Percentiles rank a stretch among this genome's conserved stretches.
phyloP scores from a whole-genome alignment of 805 yeast genomes.

The Lachancea waltii region DNA sequence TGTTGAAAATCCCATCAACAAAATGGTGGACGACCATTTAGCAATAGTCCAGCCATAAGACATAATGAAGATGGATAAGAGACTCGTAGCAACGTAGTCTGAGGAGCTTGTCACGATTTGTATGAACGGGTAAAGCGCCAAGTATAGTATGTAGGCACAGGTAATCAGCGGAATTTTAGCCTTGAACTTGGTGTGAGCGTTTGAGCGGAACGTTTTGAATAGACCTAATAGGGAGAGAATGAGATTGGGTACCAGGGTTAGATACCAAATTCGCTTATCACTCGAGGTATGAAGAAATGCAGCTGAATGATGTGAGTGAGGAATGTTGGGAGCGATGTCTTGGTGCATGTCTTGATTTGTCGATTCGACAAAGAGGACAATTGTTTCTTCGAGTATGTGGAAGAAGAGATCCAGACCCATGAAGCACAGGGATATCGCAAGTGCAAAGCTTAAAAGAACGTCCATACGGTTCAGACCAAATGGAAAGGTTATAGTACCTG shows the following conservation, averaged over 20 bases:
- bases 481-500: constrained; percentile 75
- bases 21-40: constrained; percentile 32
- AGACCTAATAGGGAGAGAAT: constrained; percentile 20
- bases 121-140: constrained; percentile 24
- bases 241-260: constrained; percentile 15
- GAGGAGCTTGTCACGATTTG: constrained; percentile 18
- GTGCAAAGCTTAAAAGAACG: constrained; percentile 79
- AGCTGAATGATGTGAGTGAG: constrained; percentile 30
- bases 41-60: constrained; percentile 30
- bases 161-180: constrained; percentile 32
- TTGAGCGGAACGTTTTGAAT: constrained; percentile 24
- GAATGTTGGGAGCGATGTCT: constrained; percentile 28
- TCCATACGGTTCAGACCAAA: constrained; percentile 92
- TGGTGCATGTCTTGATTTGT: constrained; percentile 25
- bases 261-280: constrained; percentile 23
- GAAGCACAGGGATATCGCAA: constrained; percentile 77
- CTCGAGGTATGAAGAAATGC: constrained; percentile 12
- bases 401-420: constrained; percentile 86
- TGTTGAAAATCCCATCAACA: constrained; percentile 32
- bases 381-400: constrained; percentile 76
- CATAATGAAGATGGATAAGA: constrained; percentile 26
- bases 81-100: constrained; percentile 26
- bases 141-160: constrained; percentile 24
- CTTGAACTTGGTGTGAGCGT: constrained; percentile 26
- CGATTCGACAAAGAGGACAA: constrained; percentile 34